Conservation (phyloP, 176 grass and related monocot genomes). For the Bolboschoenus planiculmis region DNA sequence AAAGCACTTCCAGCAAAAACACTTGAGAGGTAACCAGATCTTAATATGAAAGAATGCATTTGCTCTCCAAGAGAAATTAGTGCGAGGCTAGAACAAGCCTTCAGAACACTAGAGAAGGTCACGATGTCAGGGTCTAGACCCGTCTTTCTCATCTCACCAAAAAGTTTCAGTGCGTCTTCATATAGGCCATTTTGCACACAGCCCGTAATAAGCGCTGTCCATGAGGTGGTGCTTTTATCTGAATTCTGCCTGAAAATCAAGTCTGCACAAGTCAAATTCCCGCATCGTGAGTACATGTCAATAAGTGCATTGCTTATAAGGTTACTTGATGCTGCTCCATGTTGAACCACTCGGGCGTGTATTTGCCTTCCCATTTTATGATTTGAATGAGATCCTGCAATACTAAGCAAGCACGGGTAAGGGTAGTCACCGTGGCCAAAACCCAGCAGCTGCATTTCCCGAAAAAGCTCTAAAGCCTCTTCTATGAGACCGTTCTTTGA, state of each 20-base stretch:
- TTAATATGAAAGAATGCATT: constrained; percentile 28
- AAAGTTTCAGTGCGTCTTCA: constrained; percentile 32
- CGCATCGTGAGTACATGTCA: constrained; percentile 60
- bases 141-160: constrained; percentile 30
- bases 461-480: constrained; percentile 37
- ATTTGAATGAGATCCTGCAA: constrained; percentile 47
- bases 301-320: constrained; percentile 69
- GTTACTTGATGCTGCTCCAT: constrained; percentile 36
- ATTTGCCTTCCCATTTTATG: constrained; percentile 61
- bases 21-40: constrained; percentile 25
- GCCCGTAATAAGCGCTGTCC: constrained; percentile 37
- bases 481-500: constrained; percentile 37
- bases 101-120: constrained; percentile 30
- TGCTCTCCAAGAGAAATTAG: constrained; percentile 27
- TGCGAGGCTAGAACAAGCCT: constrained; percentile 30
- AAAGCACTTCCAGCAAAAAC: constrained; percentile 46
- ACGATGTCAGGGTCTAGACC: constrained; percentile 33
- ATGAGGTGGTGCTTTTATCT: constrained; percentile 27
- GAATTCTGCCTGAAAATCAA: constrained; percentile 27
- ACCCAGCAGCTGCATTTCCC: constrained; percentile 41
- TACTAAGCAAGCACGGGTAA: constrained; percentile 62
- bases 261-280: constrained; percentile 20
- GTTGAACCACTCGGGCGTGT: constrained; percentile 57
- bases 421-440: constrained; percentile 49
- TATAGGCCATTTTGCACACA: constrained; percentile 34